Evolutionary conservation across 2,329 filamentous ascomycete genomes (phyloP), one percentile per base, ranked within the genome.

Genomic region (Blastomyces silverae): DNA sequence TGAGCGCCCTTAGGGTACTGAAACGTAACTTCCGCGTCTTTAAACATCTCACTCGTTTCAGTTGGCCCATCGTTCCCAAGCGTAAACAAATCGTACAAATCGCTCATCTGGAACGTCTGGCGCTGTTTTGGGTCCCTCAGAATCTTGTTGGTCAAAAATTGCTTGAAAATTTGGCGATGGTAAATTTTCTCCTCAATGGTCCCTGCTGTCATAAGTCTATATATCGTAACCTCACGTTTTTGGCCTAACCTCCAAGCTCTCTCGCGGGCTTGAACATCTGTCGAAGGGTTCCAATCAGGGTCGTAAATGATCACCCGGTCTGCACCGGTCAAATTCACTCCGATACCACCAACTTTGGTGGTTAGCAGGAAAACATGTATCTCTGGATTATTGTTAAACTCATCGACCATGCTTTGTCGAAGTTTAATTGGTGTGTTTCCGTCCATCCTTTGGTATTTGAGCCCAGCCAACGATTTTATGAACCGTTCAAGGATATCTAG

Each of bases 141-240:
- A 7, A 99, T 92, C 76, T 97, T 97, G 79, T 97, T 96, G 3
- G 92, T 94, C 67, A 99, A 82, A 73, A 97, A 97, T 71, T 97
- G 93, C 77, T 99, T 99, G 82, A 96, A 99, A 61, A 99, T 94
- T 73, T 99, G 94, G 20, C 95, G 89, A 76, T 99, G 93, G 68
- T 97, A 99, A 39, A 99, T 99, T 79, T 99, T 99, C 77, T 99
- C 94, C 74, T 99, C 94, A 31, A 99, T 99, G 0, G 95, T 99
- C 1, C 94, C 94, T 5, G 93, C 91, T 3, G 91, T 96, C 90
- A 99, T 96, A n/a, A 99, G 83, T 46, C 95, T 89, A 75, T 97
- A 99, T 28, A 99, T 96, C 4, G 91, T 92, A 37, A 99, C 94
- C 59, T 96, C 91, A 63, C 89, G 88, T 76, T 95, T 97, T 78